Evolutionary conservation across 495 filamentous ascomycete genomes (phyloP), one percentile per base, ranked within the genome.

Genomic region (Tuber calosporum): DNA sequence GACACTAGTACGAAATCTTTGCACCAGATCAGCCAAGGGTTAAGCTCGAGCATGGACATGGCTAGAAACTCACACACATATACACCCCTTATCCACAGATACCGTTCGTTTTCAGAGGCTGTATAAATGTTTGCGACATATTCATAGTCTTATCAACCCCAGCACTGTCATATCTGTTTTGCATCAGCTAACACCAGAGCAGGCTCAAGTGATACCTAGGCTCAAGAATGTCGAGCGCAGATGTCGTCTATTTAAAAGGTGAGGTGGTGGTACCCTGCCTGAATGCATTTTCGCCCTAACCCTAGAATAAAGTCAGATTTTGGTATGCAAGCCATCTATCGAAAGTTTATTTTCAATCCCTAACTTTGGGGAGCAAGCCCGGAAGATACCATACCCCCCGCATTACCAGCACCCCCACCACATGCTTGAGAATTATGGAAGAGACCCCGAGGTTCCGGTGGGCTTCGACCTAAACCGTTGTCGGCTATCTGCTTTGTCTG

Each of bases 281-380:
- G 53, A 30, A 62, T 34, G 11, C 26, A 30, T 26, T 42, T 58
- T 53, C 41, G 42, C 70, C 66, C 74, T 76, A 76, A 77, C 75
- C 74, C 74, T 73, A 70, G 43, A 30, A 62, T 62, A 62, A 34
- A 15, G 26, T 62, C 53, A 62, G 53, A 17, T 26, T 9, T 4
- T 7, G 26, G 53, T 26, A 62, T 62, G 53, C 53, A 34, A 30
- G 53, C 26, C 17, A 53, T 53, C 48, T 34, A 62, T 34, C 53
- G 53, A 53, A 53, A 66, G 22, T 37, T 75, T 19, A 19, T 45
- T 38, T 53, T 69, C 38, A 22, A 53, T 73, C 53, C 70, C 45
- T 66, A 70, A 22, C 30, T 26, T 66, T 53, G 30, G 43, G 43
- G n/a, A 62, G 22, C n/a, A 62, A 62, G 26, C 53, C 26, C 26